phyloP scores from a whole-genome alignment of 352 stramenopile genomes.

The Phytopythium mirpurense region DNA sequence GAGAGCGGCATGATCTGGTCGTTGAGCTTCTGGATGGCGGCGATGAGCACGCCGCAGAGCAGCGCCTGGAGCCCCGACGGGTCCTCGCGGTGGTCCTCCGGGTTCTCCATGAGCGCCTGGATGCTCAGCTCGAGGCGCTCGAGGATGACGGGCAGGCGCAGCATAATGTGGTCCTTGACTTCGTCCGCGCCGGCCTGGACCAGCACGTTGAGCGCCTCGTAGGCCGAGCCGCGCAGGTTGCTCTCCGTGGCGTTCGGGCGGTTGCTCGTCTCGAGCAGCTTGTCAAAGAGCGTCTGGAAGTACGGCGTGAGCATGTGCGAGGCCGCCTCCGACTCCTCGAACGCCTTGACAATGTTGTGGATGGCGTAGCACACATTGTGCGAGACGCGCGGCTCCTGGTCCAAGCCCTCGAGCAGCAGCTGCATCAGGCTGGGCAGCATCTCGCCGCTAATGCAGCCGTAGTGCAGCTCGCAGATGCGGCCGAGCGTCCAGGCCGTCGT shows the following conservation, averaged over 20 bases:
- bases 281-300: constrained; percentile 88
- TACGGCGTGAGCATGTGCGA: constrained; percentile 91
- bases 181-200: constrained; percentile 83
- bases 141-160: constrained; percentile 72
- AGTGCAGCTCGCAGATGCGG: constrained; percentile 95
- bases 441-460: constrained; percentile 84
- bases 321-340: constrained; percentile 72
- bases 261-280: constrained; percentile 89
- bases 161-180: constrained; percentile 75
- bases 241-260: constrained; percentile 84
- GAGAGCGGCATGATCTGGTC: constrained; percentile 82
- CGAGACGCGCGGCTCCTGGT: constrained; percentile 89
- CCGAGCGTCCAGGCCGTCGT: constrained; percentile 96
- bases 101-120: constrained; percentile 54
- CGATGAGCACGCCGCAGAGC: constrained; percentile 90
- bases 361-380: constrained; percentile 95
- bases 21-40: constrained; percentile 91
- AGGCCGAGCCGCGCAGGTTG: constrained; percentile 90
- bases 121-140: constrained; percentile 76
- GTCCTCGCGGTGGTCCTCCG: constrained; percentile 70
- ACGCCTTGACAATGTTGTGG: constrained; percentile 95
- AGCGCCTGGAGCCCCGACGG: constrained; percentile 76
- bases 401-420: constrained; percentile 78
- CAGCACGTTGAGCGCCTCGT: constrained; percentile 93
- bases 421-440: constrained; percentile 88